Evolutionary conservation across 139 green algal species (phyloP).

Genomic region (Mychonastes homosphaera): DNA sequence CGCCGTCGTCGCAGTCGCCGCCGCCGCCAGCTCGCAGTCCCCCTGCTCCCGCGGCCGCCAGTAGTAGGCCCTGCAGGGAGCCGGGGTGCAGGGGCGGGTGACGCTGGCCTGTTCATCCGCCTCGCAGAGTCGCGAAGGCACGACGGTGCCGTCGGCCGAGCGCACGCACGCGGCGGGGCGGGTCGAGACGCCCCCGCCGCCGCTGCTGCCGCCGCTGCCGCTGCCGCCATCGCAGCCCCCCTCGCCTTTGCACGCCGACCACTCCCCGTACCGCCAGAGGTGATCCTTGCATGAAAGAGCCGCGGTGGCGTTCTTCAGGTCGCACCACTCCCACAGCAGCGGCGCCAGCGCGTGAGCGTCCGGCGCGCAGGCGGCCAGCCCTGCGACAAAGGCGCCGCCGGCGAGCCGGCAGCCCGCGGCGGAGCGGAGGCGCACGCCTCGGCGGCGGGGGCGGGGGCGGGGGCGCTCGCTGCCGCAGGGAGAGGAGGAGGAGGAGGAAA

Average conservation of each 20-base stretch:
- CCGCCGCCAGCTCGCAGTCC: slow-evolving; percentile 12
- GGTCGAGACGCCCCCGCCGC: slow-evolving; percentile 5
- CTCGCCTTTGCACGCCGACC: slow-evolving; percentile 12
- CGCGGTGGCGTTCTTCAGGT: too few relatives aligned
- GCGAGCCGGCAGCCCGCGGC: background rate
- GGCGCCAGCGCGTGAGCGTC: slow-evolving; percentile 1
- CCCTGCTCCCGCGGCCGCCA: slow-evolving; percentile 10
- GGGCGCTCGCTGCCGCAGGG: too few relatives aligned
- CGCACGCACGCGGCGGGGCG: slow-evolving; percentile 1
- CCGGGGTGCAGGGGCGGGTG: slow-evolving; percentile 7
- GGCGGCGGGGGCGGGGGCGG: background rate
- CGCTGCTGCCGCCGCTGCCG: slow-evolving; percentile 4
- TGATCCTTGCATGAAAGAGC: background rate
- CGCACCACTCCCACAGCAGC: slow-evolving; percentile 6
- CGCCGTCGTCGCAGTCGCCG: slow-evolving; percentile 3
- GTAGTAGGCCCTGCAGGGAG: slow-evolving; percentile 2
- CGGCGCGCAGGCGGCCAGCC: background rate
- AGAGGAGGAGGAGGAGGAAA: too few relatives aligned
- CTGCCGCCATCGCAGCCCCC: slow-evolving; percentile 6
- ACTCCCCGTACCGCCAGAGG: slow-evolving; percentile 15
- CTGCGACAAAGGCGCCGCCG: background rate
- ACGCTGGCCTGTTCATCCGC: background rate
- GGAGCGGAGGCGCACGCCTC: background rate
- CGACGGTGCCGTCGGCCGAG: background rate
- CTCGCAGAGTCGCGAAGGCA: background rate